These are phyloP conservation scores for Erythrophleum fordii DNA, from an alignment of 306 rosid genomes.

Conservation along the genomic window DNA sequence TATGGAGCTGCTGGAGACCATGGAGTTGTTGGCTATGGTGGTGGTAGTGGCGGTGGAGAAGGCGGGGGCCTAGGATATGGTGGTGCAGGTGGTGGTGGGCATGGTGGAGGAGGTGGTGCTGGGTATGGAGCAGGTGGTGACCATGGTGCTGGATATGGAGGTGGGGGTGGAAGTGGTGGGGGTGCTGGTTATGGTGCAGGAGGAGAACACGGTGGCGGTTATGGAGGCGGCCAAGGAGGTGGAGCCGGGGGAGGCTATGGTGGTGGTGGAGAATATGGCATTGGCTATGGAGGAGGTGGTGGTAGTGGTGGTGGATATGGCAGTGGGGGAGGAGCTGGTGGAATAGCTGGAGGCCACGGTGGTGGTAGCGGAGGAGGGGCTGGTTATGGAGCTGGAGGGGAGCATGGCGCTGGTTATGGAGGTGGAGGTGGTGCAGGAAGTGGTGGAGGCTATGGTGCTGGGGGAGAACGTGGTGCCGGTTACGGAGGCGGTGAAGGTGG, in stretches of 20 bases:
- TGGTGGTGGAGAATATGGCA: constrained; percentile 25
- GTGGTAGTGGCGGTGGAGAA: constrained; percentile 29
- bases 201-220: constrained; percentile 33
- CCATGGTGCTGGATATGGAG: constrained; percentile 32
- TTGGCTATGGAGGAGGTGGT: constrained; percentile 27
- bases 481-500: no score
- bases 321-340: background rate
- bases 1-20: constrained; percentile 29
- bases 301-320: constrained; percentile 37
- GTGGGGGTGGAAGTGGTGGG: constrained; percentile 32
- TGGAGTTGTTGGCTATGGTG: constrained; percentile 26
- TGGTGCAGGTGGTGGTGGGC: constrained; percentile 37
- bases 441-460: background rate
- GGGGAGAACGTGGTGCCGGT: background rate
- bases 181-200: constrained; percentile 44
- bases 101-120: constrained; percentile 33
- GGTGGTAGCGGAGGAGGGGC: background rate
- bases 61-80: constrained; percentile 26
- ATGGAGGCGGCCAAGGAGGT: constrained; percentile 37
- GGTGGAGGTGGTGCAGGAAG: background rate
- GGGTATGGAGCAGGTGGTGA: constrained; percentile 50
- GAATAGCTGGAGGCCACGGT: background rate
- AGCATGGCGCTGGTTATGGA: background rate
- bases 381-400: background rate
- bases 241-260: constrained; percentile 57